Conservation (phyloP, 2,329 filamentous ascomycete species). For the Aspergillus neotritici region DNA sequence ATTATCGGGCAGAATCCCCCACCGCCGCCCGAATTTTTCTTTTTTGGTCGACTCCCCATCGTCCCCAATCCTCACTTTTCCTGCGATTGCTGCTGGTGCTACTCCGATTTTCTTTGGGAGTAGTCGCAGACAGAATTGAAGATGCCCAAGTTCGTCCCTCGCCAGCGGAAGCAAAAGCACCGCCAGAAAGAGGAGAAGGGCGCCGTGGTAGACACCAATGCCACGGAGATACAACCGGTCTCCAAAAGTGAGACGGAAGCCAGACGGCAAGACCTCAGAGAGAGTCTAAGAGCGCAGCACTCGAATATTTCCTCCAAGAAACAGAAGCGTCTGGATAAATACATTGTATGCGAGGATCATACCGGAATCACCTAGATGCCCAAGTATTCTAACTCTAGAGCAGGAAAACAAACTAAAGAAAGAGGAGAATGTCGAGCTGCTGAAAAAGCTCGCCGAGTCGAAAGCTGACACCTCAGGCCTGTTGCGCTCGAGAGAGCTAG, state of each 20-base stretch:
- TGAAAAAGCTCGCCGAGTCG: conserved; percentile 72
- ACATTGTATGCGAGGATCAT: conserved; percentile 47
- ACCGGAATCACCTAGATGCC: neutral
- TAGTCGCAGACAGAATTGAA: conserved; percentile 10
- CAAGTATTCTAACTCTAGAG: neutral
- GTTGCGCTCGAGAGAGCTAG: conserved; percentile 70
- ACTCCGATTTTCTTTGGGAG: conserved; percentile 10
- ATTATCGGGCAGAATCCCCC: conserved; percentile 21
- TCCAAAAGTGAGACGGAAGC: conserved; percentile 51
- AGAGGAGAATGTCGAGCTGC: conserved; percentile 78
- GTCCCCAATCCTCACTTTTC: conserved; percentile 5
- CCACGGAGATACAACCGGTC: conserved; percentile 36
- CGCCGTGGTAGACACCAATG: conserved; percentile 44
- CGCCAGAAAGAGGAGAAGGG: conserved; percentile 27
- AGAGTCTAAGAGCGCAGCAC: conserved; percentile 50
- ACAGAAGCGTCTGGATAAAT: conserved; percentile 63
- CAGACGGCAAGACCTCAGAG: conserved; percentile 47
- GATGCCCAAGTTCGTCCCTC: conserved; percentile 49
- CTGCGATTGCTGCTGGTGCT: conserved; percentile 6
- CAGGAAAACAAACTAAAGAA: conserved; percentile 86
- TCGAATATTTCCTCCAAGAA: conserved; percentile 59
- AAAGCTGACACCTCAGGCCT: conserved; percentile 80
- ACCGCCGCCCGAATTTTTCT: conserved; percentile 20
- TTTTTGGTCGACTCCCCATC: conserved; percentile 2
- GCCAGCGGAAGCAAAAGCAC: conserved; percentile 54